Conservation (phyloP, 2,329 filamentous ascomycete species). For the Cladophialophora exuberans region DNA sequence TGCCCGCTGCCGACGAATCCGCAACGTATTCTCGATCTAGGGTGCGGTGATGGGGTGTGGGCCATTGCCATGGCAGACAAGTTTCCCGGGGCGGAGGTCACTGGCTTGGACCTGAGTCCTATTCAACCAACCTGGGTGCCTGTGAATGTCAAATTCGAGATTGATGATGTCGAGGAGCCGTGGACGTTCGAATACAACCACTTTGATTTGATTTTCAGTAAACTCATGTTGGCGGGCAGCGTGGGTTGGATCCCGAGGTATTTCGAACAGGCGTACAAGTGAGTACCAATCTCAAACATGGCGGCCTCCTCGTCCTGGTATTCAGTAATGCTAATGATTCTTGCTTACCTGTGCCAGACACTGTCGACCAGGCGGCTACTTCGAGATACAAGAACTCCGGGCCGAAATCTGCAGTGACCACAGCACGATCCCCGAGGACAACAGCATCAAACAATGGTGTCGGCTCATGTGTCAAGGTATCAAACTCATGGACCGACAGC, state of each 20-base stretch:
- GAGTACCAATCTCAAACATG: neutral
- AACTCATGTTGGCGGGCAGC: conserved; percentile 4
- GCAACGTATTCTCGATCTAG: conserved; percentile 22
- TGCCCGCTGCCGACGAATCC: neutral
- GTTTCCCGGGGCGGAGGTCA: conserved; percentile 32
- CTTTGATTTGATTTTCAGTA: conserved; percentile 32
- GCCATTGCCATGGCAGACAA: conserved; percentile 30
- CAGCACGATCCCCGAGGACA: neutral
- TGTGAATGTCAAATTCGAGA: conserved; percentile 38
- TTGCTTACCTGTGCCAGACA: too few relatives aligned
- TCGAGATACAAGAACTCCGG: conserved; percentile 42
- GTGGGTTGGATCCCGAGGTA: conserved; percentile 10
- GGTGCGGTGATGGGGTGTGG: conserved; percentile 28
- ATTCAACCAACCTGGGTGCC: conserved; percentile 33
- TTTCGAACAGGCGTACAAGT: conserved; percentile 15
- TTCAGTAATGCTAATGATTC: too few relatives aligned
- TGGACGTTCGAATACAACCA: conserved; percentile 32
- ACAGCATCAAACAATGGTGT: neutral
- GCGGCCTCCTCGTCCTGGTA: neutral
- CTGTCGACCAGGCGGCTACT: conserved; percentile 44
- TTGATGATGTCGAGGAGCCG: conserved; percentile 34
- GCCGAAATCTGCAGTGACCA: neutral
- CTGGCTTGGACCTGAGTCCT: conserved; percentile 32
- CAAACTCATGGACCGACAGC: neutral
- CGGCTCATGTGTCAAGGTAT: neutral